Evolutionary conservation across 306 rosid species (phyloP), one percentile per base, ranked within the genome.

Genomic region (Sechiopsis laciniata): DNA sequence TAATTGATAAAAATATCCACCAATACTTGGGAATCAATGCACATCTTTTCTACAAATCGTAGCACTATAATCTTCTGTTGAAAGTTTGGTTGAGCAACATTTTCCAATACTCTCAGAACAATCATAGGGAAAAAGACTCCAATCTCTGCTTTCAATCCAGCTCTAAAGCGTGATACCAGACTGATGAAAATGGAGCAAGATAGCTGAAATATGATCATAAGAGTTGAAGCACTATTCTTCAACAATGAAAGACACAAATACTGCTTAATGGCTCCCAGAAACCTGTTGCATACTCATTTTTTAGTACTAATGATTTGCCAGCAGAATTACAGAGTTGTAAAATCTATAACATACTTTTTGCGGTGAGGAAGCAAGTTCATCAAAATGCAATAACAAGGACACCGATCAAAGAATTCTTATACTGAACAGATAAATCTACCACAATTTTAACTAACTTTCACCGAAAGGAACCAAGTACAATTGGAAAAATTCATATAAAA

Each of bases 41-140:
- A 95, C 35, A 95, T 91, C 86, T 82, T 91, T 80, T 86, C 96
- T 17, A 95, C 92, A 87, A 95, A 95, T 80, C 97, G 91, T 77
- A 95, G 97, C 73, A 95, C 99, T 71, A 87, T 95, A 84, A 95
- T 88, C 91, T 95, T 95, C 82, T 95, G 99, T 88, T 95, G 99
- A 81, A 89, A 95, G 85, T 95, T 95, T 26, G 99, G 97, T 78
- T 89, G 99, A 60, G 95, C 85, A 51, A 95, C 97, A 85, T 95
- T 95, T 81, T 95, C 99, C 78, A 95, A 79, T 79, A 95, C 99
- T 81, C 99, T 88, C 79, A 95, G 90, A 80, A 95, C 97, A 79
- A 95, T 95, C 99, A 95, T 95, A 54, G 99, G 99, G 79, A 87
- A 95, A 87, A 95, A 95, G 3, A 95, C 99, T 77, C 99, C 99